Conservation (phyloP, 495 filamentous ascomycete species). For the Aspergillus haitiensis region DNA sequence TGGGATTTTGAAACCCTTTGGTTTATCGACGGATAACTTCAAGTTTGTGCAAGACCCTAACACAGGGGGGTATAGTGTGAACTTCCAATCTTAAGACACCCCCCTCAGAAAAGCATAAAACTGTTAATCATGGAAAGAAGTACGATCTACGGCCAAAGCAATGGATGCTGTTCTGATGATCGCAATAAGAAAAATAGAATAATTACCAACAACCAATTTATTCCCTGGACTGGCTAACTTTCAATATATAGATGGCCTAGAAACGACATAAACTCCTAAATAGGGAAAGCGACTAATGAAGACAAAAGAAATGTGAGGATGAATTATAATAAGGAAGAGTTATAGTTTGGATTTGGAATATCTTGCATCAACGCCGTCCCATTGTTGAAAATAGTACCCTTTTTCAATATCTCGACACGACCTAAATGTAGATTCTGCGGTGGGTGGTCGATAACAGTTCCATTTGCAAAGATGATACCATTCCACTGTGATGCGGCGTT, state of each 20-base stretch:
- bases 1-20: slow-evolving; percentile 88
- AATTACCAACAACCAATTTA: not conserved
- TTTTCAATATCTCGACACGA: slow-evolving; percentile 12
- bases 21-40: slow-evolving; percentile 89
- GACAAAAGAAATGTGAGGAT: not conserved
- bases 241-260: no score
- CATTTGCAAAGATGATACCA: slow-evolving; percentile 19
- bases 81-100: slow-evolving; percentile 58
- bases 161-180: not conserved
- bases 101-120: not conserved
- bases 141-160: no score
- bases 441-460: slow-evolving; percentile 9
- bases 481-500: slow-evolving; percentile 1
- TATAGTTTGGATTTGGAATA: slow-evolving; percentile 7
- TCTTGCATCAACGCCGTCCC: slow-evolving; percentile 10
- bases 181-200: not conserved
- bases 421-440: slow-evolving; percentile 1
- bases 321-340: not conserved
- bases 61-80: slow-evolving; percentile 89
- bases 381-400: slow-evolving; percentile 11
- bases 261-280: no score
- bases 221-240: no score
- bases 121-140: not conserved
- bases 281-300: not conserved
- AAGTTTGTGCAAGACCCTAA: slow-evolving; percentile 88